Conservation (phyloP, 495 filamentous ascomycete species). For the Hyaloscypha finlandica region DNA sequence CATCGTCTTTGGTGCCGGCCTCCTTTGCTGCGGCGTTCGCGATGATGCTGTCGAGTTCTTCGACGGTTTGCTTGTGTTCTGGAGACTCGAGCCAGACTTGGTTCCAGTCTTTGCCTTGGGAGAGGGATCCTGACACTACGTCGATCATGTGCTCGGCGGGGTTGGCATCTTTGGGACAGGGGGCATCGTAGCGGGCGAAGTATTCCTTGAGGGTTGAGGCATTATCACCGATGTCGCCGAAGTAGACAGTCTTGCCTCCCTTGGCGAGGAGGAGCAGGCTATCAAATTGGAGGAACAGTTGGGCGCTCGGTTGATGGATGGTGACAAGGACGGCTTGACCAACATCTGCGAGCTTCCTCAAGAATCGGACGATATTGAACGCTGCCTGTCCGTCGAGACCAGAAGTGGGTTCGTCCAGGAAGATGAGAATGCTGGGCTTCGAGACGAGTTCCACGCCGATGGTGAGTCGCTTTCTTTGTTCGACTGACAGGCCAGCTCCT, state of each 20-base stretch:
- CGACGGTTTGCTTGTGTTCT: slow-evolving; percentile 41
- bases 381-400: slow-evolving; percentile 67
- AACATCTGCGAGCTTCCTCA: slow-evolving; percentile 62
- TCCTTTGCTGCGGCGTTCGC: slow-evolving; percentile 31
- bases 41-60: slow-evolving; percentile 50
- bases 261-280: slow-evolving; percentile 44
- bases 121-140: slow-evolving; percentile 42
- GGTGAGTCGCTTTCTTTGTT: slow-evolving; percentile 85
- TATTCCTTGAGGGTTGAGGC: slow-evolving; percentile 41
- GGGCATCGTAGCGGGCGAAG: slow-evolving; percentile 52
- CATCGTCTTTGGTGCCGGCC: slow-evolving; percentile 29
- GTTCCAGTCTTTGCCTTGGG: slow-evolving; percentile 46
- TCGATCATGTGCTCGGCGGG: slow-evolving; percentile 62
- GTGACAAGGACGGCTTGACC: slow-evolving; percentile 58
- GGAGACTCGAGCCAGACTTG: slow-evolving; percentile 46
- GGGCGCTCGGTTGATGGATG: slow-evolving; percentile 34
- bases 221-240: slow-evolving; percentile 47
- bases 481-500: slow-evolving; percentile 87
- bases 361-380: slow-evolving; percentile 64
- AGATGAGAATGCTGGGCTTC: slow-evolving; percentile 68
- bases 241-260: slow-evolving; percentile 57
- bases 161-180: slow-evolving; percentile 52
- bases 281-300: slow-evolving; percentile 33
- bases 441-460: slow-evolving; percentile 70
- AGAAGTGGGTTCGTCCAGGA: slow-evolving; percentile 70